Percentiles rank a stretch among this genome's conserved stretches.
Evolutionary conservation across 257 asterid species (phyloP).

Genomic region (Capsicum chinense): DNA sequence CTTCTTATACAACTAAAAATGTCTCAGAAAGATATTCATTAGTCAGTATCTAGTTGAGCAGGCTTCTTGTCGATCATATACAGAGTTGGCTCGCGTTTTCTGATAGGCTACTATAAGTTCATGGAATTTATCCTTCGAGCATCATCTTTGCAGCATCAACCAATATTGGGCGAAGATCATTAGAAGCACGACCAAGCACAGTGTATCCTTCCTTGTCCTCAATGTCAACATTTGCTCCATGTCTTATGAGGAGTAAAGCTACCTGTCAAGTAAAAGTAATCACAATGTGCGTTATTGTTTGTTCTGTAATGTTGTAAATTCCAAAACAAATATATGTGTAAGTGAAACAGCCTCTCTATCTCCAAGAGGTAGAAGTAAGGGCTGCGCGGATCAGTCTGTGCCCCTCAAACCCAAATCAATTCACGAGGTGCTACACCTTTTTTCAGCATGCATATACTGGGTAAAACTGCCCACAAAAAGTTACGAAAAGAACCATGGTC

Average conservation of each 20-base stretch:
- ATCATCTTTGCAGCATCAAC: constrained; percentile 90
- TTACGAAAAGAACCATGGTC: background rate
- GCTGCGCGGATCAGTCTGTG: background rate
- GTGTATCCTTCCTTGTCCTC: constrained; percentile 93
- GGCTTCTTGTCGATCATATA: background rate
- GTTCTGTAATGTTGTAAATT: background rate
- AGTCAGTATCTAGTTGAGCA: background rate
- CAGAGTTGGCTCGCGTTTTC: background rate
- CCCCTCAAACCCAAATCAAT: background rate
- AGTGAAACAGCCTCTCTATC: too few species aligned
- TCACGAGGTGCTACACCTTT: background rate
- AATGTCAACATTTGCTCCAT: constrained; percentile 88
- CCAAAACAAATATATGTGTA: background rate
- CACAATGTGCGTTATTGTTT: background rate
- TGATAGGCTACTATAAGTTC: background rate
- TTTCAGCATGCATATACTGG: background rate
- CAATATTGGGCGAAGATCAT: constrained; percentile 61
- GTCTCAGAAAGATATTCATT: background rate
- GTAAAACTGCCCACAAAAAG: background rate
- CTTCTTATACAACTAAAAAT: background rate
- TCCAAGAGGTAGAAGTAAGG: background rate
- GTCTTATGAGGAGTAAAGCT: constrained; percentile 90
- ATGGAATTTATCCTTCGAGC: constrained; percentile 67
- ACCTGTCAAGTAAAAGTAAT: constrained; percentile 53
- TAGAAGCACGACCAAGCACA: constrained; percentile 83